Base-by-base conservation (phyloP, 139 green algal species). In the Medakamo hakoo region DNA sequence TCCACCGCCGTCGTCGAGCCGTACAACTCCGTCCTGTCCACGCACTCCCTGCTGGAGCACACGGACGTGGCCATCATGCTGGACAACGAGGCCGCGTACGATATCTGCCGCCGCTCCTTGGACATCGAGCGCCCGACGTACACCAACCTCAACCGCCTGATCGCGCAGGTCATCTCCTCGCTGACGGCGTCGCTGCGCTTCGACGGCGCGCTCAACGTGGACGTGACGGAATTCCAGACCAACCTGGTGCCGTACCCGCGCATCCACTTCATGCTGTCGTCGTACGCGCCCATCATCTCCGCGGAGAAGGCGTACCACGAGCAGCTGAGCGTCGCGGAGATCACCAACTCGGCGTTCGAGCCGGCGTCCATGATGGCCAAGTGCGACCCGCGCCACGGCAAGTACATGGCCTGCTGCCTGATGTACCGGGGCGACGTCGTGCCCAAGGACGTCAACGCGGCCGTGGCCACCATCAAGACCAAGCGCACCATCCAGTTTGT, bases 371-470 rank as follows among this genome's bases (percentile, higher is more conserved):
- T 96, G 91, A 97, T 98, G 91, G 91, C 90, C 78, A 97, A 97
- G 87, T 80, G 89, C 78, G 89, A 96, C 76, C 89, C 88, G 23
- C 82, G 87, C 69, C 89, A 95, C 80, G 89, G 85, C 72, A 94
- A 95, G 88, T 96, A 96, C 84, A 97, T 97, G 90, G 90, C 92
- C 14, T 97, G 90, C 89, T 98, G 92, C 79, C 81, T 98, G 57
- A 97, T 98, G 92, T 98, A 98, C 90, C 86, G 92, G 64, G 92
- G 92, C 67, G 92, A 98, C 66, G 92, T 98, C 24, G 92, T 98
- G 49, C 92, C 92, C 76, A 98, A 98, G 89, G 92, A 98, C 71
- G 92, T 98, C 29, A 97, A 97, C 73, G 87, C 88, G 24, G 80
- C 88, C 26, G 88, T 97, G 29, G 88, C 87, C 66, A 97, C 86